These are phyloP conservation scores for Phytopythium kandeliae DNA, from an alignment of 352 stramenopile species.

Conservation along the genomic window DNA sequence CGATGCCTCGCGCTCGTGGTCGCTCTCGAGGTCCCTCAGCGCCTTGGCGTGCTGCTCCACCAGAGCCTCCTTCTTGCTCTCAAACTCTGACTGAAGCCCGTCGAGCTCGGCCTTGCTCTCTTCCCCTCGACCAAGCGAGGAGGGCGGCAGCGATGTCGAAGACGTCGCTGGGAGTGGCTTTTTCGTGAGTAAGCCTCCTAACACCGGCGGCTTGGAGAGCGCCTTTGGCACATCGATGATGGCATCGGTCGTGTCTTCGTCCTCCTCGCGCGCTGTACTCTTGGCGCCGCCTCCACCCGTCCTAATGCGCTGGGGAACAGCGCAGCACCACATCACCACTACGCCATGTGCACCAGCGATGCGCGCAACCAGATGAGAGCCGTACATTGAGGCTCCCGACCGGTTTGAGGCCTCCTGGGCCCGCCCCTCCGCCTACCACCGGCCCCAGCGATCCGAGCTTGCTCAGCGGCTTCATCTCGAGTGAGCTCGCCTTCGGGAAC, in stretches of 20 bases:
- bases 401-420: conserved; percentile 29
- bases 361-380: neutral
- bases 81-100: conserved; percentile 21
- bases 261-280: conserved; percentile 14
- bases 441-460: conserved; percentile 25
- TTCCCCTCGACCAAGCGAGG: conserved; percentile 7
- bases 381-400: conserved; percentile 47
- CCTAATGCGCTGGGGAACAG: conserved; percentile 2
- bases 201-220: conserved; percentile 48
- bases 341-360: neutral
- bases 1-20: conserved; percentile 29
- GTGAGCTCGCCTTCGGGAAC: conserved; percentile 25
- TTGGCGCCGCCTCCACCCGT: conserved; percentile 21
- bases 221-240: conserved; percentile 12
- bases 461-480: conserved; percentile 75
- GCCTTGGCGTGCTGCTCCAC: conserved; percentile 32
- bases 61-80: conserved; percentile 47
- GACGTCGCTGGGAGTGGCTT: conserved; percentile 34
- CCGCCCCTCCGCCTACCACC: conserved; percentile 10
- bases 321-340: neutral
- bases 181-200: conserved; percentile 39
- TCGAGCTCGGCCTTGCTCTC: conserved; percentile 39
- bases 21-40: conserved; percentile 25
- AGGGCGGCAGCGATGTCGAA: conserved; percentile 7
- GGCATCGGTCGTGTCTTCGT: conserved; percentile 20